A percentile compares a stretch with the other conserved stretches of the same genome.
phyloP scores from a whole-genome alignment of 352 stramenopile species.

The Phytopythium boreale region DNA sequence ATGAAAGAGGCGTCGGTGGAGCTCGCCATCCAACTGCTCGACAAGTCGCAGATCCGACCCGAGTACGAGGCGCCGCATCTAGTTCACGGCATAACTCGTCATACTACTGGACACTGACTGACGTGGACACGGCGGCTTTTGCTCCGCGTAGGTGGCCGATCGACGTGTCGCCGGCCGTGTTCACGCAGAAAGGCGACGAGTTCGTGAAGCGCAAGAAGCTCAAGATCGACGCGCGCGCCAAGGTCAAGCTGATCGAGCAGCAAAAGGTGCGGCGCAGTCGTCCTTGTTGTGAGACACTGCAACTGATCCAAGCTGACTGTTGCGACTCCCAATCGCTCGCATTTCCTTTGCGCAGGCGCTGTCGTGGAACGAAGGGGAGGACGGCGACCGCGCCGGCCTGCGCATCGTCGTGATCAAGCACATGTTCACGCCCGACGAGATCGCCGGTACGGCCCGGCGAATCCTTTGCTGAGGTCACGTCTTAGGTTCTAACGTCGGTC shows the following conservation, averaged over 20 bases:
- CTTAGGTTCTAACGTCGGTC: neutral
- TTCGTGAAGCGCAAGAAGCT: slow-evolving; percentile 79
- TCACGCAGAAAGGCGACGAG: slow-evolving; percentile 85
- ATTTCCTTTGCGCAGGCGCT: slow-evolving; percentile 53
- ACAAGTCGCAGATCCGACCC: slow-evolving; percentile 84
- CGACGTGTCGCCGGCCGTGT: slow-evolving; percentile 75
- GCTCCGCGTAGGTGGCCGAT: slow-evolving; percentile 52
- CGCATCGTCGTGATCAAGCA: slow-evolving; percentile 97
- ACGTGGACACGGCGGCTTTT: slow-evolving; percentile 6
- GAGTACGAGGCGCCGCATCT: slow-evolving; percentile 47
- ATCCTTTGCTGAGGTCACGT: neutral
- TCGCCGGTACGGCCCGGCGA: slow-evolving; percentile 37
- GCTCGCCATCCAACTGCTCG: slow-evolving; percentile 92
- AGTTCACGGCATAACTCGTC: slow-evolving; percentile 4
- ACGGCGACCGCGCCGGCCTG: slow-evolving; percentile 87
- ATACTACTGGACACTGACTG: slow-evolving; percentile 31
- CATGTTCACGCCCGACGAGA: slow-evolving; percentile 91
- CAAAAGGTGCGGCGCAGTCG: slow-evolving; percentile 51
- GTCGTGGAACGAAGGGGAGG: slow-evolving; percentile 95
- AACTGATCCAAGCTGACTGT: neutral
- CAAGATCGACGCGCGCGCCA: slow-evolving; percentile 78
- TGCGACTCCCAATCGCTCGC: slow-evolving; percentile 34
- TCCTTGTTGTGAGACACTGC: slow-evolving; percentile 5
- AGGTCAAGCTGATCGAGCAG: slow-evolving; percentile 87
- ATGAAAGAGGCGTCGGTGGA: slow-evolving; percentile 95